phyloP scores from a whole-genome alignment of 2,329 filamentous ascomycete species.

The Exophiala calicioides region DNA sequence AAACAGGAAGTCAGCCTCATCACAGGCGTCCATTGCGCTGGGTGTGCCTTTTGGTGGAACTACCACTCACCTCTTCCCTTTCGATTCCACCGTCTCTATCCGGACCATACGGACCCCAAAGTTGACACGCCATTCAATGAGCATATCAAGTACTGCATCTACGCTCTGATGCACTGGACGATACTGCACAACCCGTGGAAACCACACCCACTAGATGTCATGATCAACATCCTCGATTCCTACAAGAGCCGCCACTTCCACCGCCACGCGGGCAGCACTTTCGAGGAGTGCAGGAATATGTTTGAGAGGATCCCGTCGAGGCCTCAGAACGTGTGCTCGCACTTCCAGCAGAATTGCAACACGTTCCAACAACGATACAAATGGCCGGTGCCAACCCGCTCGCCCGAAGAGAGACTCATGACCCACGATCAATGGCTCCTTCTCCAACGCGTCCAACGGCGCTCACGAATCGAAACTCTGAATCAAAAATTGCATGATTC shows the following conservation, averaged over 20 bases:
- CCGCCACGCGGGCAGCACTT: not conserved
- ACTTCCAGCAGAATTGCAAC: not conserved
- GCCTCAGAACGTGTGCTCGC: not conserved
- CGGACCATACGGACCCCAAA: not conserved
- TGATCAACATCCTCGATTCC: not conserved
- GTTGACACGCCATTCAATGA: constrained; percentile 10
- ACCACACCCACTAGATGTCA: not conserved
- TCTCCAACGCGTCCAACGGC: too few species aligned
- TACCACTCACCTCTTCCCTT: constrained; percentile 20
- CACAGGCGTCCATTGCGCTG: constrained; percentile 11
- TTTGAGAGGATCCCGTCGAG: constrained; percentile 11
- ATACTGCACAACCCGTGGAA: constrained; percentile 4
- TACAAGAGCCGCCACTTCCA: not conserved
- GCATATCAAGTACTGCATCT: constrained; percentile 15
- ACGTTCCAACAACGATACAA: constrained; percentile 7
- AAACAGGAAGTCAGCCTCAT: constrained; percentile 1
- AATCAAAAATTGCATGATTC: not conserved
- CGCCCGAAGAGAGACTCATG: too few species aligned
- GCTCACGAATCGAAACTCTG: too few species aligned
- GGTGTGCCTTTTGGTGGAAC: constrained; percentile 23
- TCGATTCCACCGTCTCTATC: constrained; percentile 16
- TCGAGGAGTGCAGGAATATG: not conserved
- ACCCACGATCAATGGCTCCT: too few species aligned
- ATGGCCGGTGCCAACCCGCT: constrained; percentile 11
- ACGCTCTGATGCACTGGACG: constrained; percentile 17